Evolutionary conservation across 805 yeast species (phyloP), one percentile per base, ranked within the genome.

Genomic region (Candida stauntonica): DNA sequence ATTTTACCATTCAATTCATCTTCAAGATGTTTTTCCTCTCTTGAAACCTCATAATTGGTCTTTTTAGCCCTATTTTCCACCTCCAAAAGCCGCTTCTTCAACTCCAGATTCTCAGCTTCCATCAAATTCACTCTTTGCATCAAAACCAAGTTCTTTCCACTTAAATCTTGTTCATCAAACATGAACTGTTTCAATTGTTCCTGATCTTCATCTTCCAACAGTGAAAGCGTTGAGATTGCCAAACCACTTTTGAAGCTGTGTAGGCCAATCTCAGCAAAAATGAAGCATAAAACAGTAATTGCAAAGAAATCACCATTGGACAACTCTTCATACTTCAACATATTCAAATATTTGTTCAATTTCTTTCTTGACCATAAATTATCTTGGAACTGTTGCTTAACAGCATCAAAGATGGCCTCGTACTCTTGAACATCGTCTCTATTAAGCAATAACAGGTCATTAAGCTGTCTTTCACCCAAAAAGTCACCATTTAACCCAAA

Each of bases 121-220:
- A 44, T 15, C 35, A 41, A 12, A 29, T 40, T 29, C 19, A 38
- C 46, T 33, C 36, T 41, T 38, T 42, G 51, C 24, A 29, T 43
- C 44, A 44, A 47, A 6, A 47, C 19, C 39, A 51, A 35, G 30
- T 42, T 45, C 34, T 39, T 49, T 21, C 44, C 48, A 45, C 24
- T 42, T n/a, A 46, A 42, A 34, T 35, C 56, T 23, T 35, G 50
- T 17, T 32, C 51, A 32, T 47, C 58, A 44, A 45, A 44, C 40
- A 43, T 47, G 33, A 31, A 44, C 29, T 16, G 44, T 29, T 37
- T 43, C 44, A 42, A 46, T 32, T 35, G 39, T 29, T 8, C 23
- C 28, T 45, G 42, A 23, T 47, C 45, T 3, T 35, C 45, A 14
- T 44, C 52, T 7, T 36, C 35, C 20, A 41, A 37, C 19, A 31